Conservation (phyloP, 768 basidiomycete genomes). For the Tephrocybe sp. region DNA sequence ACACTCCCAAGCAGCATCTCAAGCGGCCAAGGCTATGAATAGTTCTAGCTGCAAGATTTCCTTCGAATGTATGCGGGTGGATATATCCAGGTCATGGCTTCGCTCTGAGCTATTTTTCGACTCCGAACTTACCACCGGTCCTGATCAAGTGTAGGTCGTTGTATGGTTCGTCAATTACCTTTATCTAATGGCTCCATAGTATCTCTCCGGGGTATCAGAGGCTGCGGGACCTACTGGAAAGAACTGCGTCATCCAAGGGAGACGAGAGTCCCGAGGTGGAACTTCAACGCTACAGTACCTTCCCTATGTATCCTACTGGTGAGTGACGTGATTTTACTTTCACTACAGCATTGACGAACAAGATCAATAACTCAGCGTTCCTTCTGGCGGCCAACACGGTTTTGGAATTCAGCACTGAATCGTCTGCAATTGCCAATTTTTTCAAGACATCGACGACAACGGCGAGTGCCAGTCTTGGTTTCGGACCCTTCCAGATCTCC, state of each 20-base stretch:
- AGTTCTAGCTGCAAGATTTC: conserved; percentile 2
- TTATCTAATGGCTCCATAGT: not conserved
- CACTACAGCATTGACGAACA: not conserved
- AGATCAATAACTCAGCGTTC: not conserved
- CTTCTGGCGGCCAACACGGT: conserved; percentile 4
- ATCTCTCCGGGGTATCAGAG: conserved; percentile 6
- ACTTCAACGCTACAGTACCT: conserved; percentile 7
- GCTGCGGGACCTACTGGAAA: conserved; percentile 3
- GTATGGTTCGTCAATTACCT: not conserved
- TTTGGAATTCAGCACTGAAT: conserved; percentile 2
- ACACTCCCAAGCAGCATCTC: not conserved
- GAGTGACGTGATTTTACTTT: too few relatives aligned
- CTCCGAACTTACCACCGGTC: conserved; percentile 1
- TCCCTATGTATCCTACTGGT: conserved; percentile 9
- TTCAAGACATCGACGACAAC: not conserved
- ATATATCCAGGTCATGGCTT: conserved; percentile 5
- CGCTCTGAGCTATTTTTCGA: conserved; percentile 8
- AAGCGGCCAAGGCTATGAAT: conserved; percentile 4
- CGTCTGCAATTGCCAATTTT: not conserved
- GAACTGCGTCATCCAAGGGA: not conserved
- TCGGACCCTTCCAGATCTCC: not conserved
- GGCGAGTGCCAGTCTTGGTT: not conserved
- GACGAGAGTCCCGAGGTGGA: not conserved
- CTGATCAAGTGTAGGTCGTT: conserved; percentile 1
- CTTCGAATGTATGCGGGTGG: conserved; percentile 11